Evolutionary conservation across 192 early-diverging fungal genomes (phyloP).

Genomic region (Entomortierella lignicola): DNA sequence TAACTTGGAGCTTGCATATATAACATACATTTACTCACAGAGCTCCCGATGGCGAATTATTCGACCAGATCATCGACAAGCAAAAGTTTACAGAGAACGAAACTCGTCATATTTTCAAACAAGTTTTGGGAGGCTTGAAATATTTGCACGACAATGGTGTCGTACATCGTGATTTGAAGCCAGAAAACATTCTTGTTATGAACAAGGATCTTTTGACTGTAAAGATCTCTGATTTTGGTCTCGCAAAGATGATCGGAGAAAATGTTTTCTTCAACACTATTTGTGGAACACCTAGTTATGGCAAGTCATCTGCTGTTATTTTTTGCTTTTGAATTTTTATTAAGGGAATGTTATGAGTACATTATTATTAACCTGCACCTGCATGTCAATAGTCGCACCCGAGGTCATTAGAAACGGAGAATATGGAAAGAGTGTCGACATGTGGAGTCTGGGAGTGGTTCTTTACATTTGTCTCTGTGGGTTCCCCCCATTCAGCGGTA

Average conservation of each 20-base stretch:
- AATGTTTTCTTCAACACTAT: conserved; percentile 76
- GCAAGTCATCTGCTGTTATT: conserved; percentile 31
- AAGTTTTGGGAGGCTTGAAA: conserved; percentile 82
- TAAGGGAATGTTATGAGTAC: neutral
- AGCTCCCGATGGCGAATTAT: conserved; percentile 90
- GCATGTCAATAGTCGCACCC: conserved; percentile 73
- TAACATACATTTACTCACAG: conserved; percentile 33
- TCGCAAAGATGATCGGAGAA: conserved; percentile 75
- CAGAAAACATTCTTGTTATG: conserved; percentile 76
- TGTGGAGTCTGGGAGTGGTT: conserved; percentile 96
- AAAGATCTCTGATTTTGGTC: conserved; percentile 97
- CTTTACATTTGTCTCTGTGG: conserved; percentile 94
- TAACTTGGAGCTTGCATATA: too few relatives aligned
- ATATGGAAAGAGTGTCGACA: conserved; percentile 83
- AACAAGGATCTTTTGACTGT: conserved; percentile 67
- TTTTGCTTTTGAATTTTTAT: neutral
- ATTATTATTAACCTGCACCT: neutral
- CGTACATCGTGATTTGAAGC: conserved; percentile 96
- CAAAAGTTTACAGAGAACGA: conserved; percentile 82
- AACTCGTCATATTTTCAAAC: conserved; percentile 79
- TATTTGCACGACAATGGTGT: conserved; percentile 88
- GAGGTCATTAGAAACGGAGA: conserved; percentile 82
- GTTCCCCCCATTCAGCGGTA: conserved; percentile 85
- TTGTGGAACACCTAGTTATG: conserved; percentile 91
- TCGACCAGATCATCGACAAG: conserved; percentile 87